These are phyloP conservation scores for Fragilaria crotonensis DNA, from an alignment of 108 stramenopile genomes.

Conservation along the genomic window DNA sequence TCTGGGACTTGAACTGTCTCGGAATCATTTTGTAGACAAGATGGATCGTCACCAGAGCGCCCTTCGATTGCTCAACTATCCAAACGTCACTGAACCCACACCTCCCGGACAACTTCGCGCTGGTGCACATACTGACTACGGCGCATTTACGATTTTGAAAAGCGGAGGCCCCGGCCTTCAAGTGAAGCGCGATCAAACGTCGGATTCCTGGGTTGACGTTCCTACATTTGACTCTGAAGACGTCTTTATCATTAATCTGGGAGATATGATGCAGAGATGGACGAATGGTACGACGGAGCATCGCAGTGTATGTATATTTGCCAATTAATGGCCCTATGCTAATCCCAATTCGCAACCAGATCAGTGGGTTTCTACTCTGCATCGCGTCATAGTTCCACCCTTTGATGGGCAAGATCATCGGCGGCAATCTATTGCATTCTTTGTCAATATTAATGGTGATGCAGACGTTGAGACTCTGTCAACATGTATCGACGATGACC, in stretches of 20 bases:
- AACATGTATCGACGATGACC: conserved; percentile 25
- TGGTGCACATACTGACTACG: conserved; percentile 84
- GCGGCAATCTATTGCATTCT: conserved; percentile 80
- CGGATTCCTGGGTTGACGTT: conserved; percentile 51
- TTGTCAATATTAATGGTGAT: conserved; percentile 70
- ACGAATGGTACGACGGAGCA: conserved; percentile 48
- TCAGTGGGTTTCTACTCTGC: conserved; percentile 67
- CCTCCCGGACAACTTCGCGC: conserved; percentile 33
- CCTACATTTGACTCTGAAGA: conserved; percentile 23
- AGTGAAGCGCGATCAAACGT: conserved; percentile 12
- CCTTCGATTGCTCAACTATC: conserved; percentile 76
- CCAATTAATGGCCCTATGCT: no score
- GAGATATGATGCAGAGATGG: conserved; percentile 87
- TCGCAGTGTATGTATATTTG: no score
- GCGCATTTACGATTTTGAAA: conserved; percentile 72
- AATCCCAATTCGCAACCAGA: no score
- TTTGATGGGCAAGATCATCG: conserved; percentile 7
- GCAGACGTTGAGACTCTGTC: conserved; percentile 37
- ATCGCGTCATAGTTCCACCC: conserved; percentile 60
- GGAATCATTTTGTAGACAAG: conserved; percentile 43
- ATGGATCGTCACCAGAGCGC: conserved; percentile 65
- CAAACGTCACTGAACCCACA: conserved; percentile 4
- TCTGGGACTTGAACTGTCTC: conserved; percentile 46
- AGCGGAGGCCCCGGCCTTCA: conserved; percentile 65
- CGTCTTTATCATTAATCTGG: conserved; percentile 82